Evolutionary conservation across 352 stramenopile genomes (phyloP), one percentile per base, ranked within the genome.

Genomic region (Phytophthora litchii): DNA sequence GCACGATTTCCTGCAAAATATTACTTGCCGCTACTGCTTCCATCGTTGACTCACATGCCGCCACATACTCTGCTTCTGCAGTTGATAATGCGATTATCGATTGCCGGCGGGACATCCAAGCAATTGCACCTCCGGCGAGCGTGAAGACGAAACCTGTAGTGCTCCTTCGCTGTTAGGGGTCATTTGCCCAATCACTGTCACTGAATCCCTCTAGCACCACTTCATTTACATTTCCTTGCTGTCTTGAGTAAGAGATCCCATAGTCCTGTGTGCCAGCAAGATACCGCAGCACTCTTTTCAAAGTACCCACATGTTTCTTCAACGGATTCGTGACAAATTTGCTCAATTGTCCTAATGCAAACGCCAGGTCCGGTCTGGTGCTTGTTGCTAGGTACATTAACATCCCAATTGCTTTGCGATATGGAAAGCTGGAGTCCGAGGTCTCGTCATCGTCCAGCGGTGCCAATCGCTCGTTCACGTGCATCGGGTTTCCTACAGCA

Each of bases 101-200:
- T 8, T 61, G 35, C 3, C 34, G 20, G n/a, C 42, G 29, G 6
- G 43, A 54, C 42, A 54, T 54, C 42, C 42, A 60, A 0, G 53
- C 12, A 3, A 54, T 38, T 6, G 44, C 23, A 17, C 55, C 55
- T 31, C 55, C 46, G 12, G 55, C 55, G 1, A 64, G 6, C 0
- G 38, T 42, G 10, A 57, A 53, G 2, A 52, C 47, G 4, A 47
- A 64, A 5, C 46, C 37, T 4, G 36, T 64, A 10, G 38, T 57
- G 29, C 46, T 56, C 38, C 50, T 38, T 1, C 43, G 32, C 21
- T 37, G 25, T 3, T 61, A 43, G 2, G 42, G 34, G 36, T 52
- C 45, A 19, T 49, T 54, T 21, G 31, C 45, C 45, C 45, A 63
- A 41, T 64, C 56, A 45, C 47, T 58, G 25, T 54, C 42, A 6